phyloP scores from a whole-genome alignment of 306 rosid species.

The Pterocarpus macrocarpus region DNA sequence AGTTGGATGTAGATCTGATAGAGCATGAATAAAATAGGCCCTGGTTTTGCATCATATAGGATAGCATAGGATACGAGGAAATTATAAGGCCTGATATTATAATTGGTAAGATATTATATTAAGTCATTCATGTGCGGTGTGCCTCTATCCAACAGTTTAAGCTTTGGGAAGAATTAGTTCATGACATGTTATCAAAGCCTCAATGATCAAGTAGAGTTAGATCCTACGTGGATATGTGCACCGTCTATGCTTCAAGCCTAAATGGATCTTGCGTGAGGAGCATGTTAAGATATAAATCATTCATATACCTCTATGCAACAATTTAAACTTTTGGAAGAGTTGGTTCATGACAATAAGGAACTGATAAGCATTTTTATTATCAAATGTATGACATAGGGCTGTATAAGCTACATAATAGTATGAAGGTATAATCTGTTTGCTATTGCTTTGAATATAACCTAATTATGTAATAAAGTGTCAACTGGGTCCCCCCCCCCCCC shows the following conservation, averaged over 20 bases:
- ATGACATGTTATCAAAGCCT: neutral
- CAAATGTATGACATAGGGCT: neutral
- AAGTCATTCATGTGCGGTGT: neutral
- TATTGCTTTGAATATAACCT: neutral
- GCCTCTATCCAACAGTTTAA: neutral
- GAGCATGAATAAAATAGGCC: neutral
- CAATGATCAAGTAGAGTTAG: neutral
- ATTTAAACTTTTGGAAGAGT: too few relatives aligned
- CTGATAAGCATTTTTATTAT: neutral
- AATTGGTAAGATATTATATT: neutral
- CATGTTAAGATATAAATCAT: neutral
- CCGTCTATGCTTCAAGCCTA: too few relatives aligned
- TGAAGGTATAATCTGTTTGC: constrained; percentile 8
- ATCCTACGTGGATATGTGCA: too few relatives aligned
- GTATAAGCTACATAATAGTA: neutral
- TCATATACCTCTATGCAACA: too few relatives aligned
- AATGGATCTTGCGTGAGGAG: too few relatives aligned
- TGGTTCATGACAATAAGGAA: neutral
- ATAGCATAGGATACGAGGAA: neutral
- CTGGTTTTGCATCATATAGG: neutral
- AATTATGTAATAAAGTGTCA: neutral
- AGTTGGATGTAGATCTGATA: constrained; percentile 32
- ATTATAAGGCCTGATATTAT: neutral
- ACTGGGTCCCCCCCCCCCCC: too few relatives aligned
- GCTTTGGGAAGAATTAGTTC: neutral